Evolutionary conservation across 2,329 filamentous ascomycete species (phyloP).

Genomic region (Cladosporium sp.): DNA sequence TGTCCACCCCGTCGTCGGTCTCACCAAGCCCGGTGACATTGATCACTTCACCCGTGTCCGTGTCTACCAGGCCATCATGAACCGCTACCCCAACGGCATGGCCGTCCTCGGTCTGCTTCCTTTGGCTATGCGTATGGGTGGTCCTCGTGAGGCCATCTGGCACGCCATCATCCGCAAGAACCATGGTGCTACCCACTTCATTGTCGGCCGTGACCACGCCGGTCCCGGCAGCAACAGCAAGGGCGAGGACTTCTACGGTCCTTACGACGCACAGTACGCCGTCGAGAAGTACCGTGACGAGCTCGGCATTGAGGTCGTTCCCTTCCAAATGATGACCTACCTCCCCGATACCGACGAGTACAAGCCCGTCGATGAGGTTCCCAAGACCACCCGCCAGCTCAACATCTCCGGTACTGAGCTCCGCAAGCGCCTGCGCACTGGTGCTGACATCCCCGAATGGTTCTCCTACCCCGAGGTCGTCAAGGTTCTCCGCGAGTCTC

Average conservation of each 20-base stretch:
- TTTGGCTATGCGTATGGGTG: constrained; percentile 98
- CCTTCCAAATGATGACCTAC: constrained; percentile 99
- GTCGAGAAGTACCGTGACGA: constrained; percentile 96
- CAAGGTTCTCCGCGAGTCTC: constrained; percentile 90
- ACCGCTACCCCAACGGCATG: constrained; percentile 98
- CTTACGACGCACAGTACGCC: constrained; percentile 93
- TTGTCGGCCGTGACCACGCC: constrained; percentile 96
- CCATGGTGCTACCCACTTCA: constrained; percentile 98
- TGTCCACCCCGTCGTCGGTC: constrained; percentile 96
- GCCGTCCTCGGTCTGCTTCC: constrained; percentile 92
- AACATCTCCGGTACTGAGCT: constrained; percentile 69
- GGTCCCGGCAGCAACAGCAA: constrained; percentile 98
- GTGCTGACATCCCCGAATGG: constrained; percentile 96
- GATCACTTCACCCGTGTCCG: constrained; percentile 99
- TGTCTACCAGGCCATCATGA: constrained; percentile 95
- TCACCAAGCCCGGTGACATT: constrained; percentile 98
- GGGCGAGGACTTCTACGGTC: constrained; percentile 95
- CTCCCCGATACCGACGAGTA: constrained; percentile 97
- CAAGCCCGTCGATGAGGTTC: constrained; percentile 85
- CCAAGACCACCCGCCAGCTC: constrained; percentile 74
- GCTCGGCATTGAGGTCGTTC: constrained; percentile 97
- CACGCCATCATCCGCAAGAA: constrained; percentile 99
- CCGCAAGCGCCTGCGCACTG: constrained; percentile 83
- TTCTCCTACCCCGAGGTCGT: constrained; percentile 99
- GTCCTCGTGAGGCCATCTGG: constrained; percentile 97